Base-by-base conservation (phyloP, 2,329 filamentous ascomycete species). In the Aspergillus pseudoterreus region DNA sequence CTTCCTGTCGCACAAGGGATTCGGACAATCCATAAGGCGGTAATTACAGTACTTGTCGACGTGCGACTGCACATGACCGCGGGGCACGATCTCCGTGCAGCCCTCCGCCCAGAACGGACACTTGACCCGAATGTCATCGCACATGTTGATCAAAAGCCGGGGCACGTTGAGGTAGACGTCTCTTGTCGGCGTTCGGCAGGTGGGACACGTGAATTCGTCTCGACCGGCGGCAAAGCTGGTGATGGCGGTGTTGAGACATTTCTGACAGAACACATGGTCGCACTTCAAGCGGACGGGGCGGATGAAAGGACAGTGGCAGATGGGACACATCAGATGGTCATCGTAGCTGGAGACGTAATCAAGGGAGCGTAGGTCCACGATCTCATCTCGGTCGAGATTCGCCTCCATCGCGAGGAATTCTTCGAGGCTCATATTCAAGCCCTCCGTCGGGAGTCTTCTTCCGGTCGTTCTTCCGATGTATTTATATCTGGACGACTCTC, bases 221-320 rank as follows among this genome's bases (percentile, higher is more conserved):
- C 65, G 62, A 42, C 57, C 58, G 52, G 61, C 50, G 43, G 55
- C 58, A 48, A 68, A 66, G 21, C 62, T 69, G 35, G 64, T 71
- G 62, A 78, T 77, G 12, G 75, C 75, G 42, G 74, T 71, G 46
- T 74, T 75, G 53, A 86, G 72, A 61, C 83, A 86, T 21, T 78
- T 75, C 49, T 75, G 71, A 68, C 83, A 86, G 70, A 86, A 86
- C 56, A 81, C 79, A 69, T 86, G 83, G 56, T 85, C 81, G 67
- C 83, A 86, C 57, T 79, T 74, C 44, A 83, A 70, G 58, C 80
- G 73, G 42, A 83, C 75, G 1, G 83, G 82, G 47, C 77, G 71
- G 49, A 84, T 76, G 60, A 85, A 84, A 6, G 83, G 80, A 54
- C 79, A 81, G 62, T 82, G 81, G 66, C 83, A 86, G 57, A 86